These are phyloP conservation scores for Radiomyces spectabilis DNA, from an alignment of 192 early-diverging fungal species.

Conservation along the genomic window DNA sequence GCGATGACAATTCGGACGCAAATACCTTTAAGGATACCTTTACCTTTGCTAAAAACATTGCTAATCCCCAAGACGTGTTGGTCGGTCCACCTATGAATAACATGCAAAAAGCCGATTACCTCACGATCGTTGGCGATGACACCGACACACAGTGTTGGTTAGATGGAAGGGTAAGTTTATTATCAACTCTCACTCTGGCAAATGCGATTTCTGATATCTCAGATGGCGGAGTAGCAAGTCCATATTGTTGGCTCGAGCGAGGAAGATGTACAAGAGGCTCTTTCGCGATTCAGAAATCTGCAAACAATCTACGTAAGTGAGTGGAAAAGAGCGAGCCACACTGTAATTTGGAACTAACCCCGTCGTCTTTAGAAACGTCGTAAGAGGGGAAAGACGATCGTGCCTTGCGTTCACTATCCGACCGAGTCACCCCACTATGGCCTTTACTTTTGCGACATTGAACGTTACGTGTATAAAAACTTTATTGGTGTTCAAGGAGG, in stretches of 20 bases:
- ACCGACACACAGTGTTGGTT: slow-evolving; percentile 11
- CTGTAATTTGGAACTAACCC: not conserved
- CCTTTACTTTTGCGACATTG: not conserved
- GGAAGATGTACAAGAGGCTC: slow-evolving; percentile 6
- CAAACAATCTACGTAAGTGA: slow-evolving; percentile 7
- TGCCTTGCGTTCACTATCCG: not conserved
- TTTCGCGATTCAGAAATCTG: slow-evolving; percentile 4
- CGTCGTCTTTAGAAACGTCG: not conserved
- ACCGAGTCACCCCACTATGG: not conserved
- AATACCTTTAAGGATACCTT: slow-evolving; percentile 4
- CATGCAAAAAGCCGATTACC: slow-evolving; percentile 2
- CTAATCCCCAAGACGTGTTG: slow-evolving; percentile 4
- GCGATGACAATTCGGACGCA: slow-evolving; percentile 2
- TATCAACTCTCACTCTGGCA: not conserved
- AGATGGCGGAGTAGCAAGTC: not conserved
- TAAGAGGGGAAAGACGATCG: not conserved
- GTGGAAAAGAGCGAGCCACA: not conserved
- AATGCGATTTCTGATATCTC: not conserved
- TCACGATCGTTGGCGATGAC: slow-evolving; percentile 10
- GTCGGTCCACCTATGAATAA: not conserved
- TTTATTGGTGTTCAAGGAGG: not conserved
- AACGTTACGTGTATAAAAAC: not conserved
- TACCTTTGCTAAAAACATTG: slow-evolving; percentile 15
- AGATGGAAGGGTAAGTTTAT: not conserved
- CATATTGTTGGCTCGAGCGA: slow-evolving; percentile 2